phyloP scores from a whole-genome alignment of 2,329 filamentous ascomycete genomes.

The Clonostachys rosea region DNA sequence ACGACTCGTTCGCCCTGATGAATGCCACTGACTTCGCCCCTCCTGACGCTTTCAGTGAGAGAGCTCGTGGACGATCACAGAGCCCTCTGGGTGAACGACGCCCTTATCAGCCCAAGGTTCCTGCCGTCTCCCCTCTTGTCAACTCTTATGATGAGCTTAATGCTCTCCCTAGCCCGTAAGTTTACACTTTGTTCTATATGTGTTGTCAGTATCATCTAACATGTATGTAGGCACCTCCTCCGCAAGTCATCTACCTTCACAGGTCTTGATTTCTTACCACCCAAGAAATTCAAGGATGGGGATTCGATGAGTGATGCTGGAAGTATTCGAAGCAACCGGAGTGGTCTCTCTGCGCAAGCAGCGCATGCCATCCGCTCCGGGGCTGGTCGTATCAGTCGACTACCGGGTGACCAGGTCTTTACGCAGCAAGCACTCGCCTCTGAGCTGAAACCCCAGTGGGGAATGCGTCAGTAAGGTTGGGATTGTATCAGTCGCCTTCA shows the following conservation, averaged over 20 bases:
- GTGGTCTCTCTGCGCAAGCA: slow-evolving; percentile 70
- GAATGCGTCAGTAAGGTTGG: slow-evolving; percentile 31
- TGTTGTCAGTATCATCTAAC: slow-evolving; percentile 15
- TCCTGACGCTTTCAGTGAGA: slow-evolving; percentile 61
- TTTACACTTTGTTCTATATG: slow-evolving; percentile 17
- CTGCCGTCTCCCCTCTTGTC: slow-evolving; percentile 71
- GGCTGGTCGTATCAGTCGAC: slow-evolving; percentile 79
- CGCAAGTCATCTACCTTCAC: slow-evolving; percentile 78
- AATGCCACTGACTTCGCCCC: slow-evolving; percentile 82
- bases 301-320: slow-evolving; percentile 61
- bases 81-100: slow-evolving; percentile 60
- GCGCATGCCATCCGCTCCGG: slow-evolving; percentile 71
- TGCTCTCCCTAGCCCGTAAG: slow-evolving; percentile 86
- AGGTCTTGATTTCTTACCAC: slow-evolving; percentile 74
- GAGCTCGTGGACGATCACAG: slow-evolving; percentile 63
- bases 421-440: slow-evolving; percentile 63
- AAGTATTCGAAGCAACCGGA: slow-evolving; percentile 59
- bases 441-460: slow-evolving; percentile 56
- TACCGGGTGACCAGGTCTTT: slow-evolving; percentile 79
- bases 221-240: slow-evolving; percentile 53
- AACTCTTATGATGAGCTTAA: slow-evolving; percentile 85
- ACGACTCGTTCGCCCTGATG: slow-evolving; percentile 70
- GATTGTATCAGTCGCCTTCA: no score
- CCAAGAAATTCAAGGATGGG: slow-evolving; percentile 64
- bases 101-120: slow-evolving; percentile 71